Evolutionary conservation across 352 stramenopile genomes (phyloP).

Genomic region (Blastocystis sp.): DNA sequence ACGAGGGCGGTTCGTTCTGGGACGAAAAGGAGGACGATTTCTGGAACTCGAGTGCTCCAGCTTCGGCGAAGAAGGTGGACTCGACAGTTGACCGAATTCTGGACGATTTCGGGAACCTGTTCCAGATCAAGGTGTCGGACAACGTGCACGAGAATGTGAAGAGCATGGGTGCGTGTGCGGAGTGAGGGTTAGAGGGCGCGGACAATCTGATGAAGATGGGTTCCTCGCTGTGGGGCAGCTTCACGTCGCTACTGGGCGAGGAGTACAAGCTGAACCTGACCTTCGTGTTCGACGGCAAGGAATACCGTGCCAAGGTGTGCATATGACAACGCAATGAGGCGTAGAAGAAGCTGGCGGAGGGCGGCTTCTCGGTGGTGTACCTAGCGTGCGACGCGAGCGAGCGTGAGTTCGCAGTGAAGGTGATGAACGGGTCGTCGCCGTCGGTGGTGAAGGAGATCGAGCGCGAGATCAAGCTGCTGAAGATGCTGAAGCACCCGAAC

Average conservation of each 20-base stretch:
- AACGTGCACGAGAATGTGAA: conserved; percentile 39
- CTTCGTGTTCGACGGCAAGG: conserved; percentile 34
- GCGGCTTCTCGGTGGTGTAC: conserved; percentile 47
- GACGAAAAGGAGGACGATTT: conserved; percentile 32
- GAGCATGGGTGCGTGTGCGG: neutral
- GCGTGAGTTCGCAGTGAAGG: conserved; percentile 49
- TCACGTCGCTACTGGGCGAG: conserved; percentile 35
- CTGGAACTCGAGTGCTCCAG: neutral
- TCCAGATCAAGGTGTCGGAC: conserved; percentile 27
- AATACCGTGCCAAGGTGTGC: conserved; percentile 19
- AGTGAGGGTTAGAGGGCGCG: conserved; percentile 28
- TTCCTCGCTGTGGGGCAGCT: conserved; percentile 14
- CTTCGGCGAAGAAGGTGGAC: neutral
- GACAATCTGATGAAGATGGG: neutral
- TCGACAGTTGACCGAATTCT: conserved; percentile 13
- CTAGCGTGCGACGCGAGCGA: neutral
- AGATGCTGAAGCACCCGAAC: conserved; percentile 58
- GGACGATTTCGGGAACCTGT: conserved; percentile 18
- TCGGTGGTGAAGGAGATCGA: conserved; percentile 28
- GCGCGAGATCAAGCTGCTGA: conserved; percentile 52
- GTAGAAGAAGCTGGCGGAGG: conserved; percentile 44
- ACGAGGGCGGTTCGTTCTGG: conserved; percentile 44
- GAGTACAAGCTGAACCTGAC: conserved; percentile 16
- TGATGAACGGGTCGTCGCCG: conserved; percentile 50
- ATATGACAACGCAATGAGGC: neutral